Conservation (phyloP, 345 rosid genomes). For the Cardiospermum halicacabum region DNA sequence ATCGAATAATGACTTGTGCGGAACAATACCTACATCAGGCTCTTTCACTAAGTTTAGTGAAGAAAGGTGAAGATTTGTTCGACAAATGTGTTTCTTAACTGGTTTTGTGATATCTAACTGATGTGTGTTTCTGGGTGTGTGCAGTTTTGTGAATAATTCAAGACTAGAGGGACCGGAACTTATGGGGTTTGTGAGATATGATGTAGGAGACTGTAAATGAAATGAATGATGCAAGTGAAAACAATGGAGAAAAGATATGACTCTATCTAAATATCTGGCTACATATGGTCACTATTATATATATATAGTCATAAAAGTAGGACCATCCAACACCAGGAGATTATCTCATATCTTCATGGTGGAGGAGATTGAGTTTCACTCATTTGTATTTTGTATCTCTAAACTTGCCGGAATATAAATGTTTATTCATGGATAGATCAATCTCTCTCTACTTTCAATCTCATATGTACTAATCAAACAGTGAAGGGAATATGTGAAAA, state of each 20-base stretch:
- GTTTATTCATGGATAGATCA: not conserved
- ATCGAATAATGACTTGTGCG: constrained; percentile 62
- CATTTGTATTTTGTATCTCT: not conserved
- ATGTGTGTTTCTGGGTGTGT: constrained; percentile 10
- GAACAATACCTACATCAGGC: constrained; percentile 63
- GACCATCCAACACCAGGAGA: not conserved
- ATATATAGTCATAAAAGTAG: not conserved
- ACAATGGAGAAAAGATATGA: not conserved
- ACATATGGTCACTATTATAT: not conserved
- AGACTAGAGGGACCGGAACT: constrained; percentile 73
- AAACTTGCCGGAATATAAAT: not conserved
- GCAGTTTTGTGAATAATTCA: constrained; percentile 54
- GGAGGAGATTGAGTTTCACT: not conserved
- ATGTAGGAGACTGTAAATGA: constrained; percentile 44
- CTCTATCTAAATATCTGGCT: not conserved
- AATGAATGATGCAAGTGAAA: not conserved
- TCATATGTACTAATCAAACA: not conserved
- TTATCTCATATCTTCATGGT: constrained; percentile 5
- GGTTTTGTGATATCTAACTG: not conserved
- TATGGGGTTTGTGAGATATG: constrained; percentile 73
- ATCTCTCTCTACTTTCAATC: not conserved
- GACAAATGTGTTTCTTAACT: not conserved
- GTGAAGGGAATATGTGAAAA: not conserved
- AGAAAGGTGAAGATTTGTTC: constrained; percentile 39
- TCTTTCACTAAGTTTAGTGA: constrained; percentile 59